Base-by-base conservation (phyloP, 2,329 filamentous ascomycete genomes). In the Hypoxylon sp. region DNA sequence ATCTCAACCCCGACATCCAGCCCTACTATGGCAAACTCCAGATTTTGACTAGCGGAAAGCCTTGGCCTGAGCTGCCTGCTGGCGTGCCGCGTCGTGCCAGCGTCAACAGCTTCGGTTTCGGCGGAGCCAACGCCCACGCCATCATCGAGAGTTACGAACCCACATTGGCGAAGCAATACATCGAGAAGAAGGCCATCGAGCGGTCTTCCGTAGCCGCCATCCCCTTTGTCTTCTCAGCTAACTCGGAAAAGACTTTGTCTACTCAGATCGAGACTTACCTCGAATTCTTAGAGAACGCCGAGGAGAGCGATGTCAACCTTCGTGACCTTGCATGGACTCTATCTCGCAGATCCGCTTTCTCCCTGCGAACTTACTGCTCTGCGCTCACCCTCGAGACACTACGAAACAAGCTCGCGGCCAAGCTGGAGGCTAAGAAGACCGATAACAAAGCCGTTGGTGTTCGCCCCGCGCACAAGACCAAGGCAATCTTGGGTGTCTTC, bases 401-500 rank as follows among this genome's bases (percentile, higher is more conserved):
- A 1, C 42, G 53, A 46, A n/a, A 20, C 14, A 56, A 56, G 53
- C 53, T 56, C 9, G 45, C 53, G 11, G 53, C 42, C n/a, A 56
- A 56, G 30, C 53, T 56, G 9, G 53, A 56, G 1, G 52, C 57
- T 7, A 42, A 45, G n/a, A 57, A 49, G 30, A 22, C 24, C 22
- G 53, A 46, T 22, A 46, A 56, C 40, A 40, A 42, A 28, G 30
- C 44, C 14, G 3, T 26, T 26, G 64, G 8, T 46, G 53, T 56
- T 48, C 53, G 53, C 16, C 53, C 53, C 5, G 53, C 53, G 5
- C 53, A 56, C 42, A 56, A 56, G 33, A 59, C 50, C 28, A 36
- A 50, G 51, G 4, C 46, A 6, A 50, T 72, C 2, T 46, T 75
- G 0, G 72, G 70, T 3, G 64, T 78, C 6, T 78, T 77, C 56